Evolutionary conservation across 805 yeast genomes (phyloP), one percentile per base, ranked within the genome.

Genomic region (Metschnikowia arizonensis): DNA sequence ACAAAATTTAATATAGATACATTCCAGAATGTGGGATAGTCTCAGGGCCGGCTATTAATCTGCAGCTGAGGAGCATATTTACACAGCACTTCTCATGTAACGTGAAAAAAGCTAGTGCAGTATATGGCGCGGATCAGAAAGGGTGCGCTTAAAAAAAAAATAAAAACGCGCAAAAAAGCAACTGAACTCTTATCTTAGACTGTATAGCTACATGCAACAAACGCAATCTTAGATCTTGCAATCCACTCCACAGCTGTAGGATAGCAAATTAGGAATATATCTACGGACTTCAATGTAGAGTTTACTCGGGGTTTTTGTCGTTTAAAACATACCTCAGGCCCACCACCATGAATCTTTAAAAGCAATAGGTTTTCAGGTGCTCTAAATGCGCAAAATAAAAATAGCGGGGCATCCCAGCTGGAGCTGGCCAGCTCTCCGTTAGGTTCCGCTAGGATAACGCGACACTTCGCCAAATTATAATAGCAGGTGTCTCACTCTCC

Each of bases 161-260:
- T 11, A 32, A 25, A 36, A 37, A 21, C 25, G 32, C 40, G 33
- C 33, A 37, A 37, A 36, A n/a, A 18, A 24, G 25, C 25, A 21
- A 37, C 17, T 4, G 32, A 12, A 37, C n/a, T 25, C 15, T 34
- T 34, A 29, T n/a, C 29, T 12, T 17, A 5, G 5, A 21, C 12
- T 26, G 15, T 33, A 12, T 36, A 25, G 8, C 25, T 28, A 11
- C n/a, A 29, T 28, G 40, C 40, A 26, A n/a, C 17, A 37, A 26
- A 37, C 33, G 40, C 40, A 26, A 18, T 26, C 26, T 10, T n/a
- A 37, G 40, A 37, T 37, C 40, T 37, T 3, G 36, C 26, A 33
- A 19, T n/a, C 36, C 17, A 8, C 36, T 33, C 12, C 3, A 5
- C 3, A 7, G n/a, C 15, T 9, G 26, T 11, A 10, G 25, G 19